phyloP scores from a whole-genome alignment of 768 basidiomycete species.

The Suillus hirtellus region DNA sequence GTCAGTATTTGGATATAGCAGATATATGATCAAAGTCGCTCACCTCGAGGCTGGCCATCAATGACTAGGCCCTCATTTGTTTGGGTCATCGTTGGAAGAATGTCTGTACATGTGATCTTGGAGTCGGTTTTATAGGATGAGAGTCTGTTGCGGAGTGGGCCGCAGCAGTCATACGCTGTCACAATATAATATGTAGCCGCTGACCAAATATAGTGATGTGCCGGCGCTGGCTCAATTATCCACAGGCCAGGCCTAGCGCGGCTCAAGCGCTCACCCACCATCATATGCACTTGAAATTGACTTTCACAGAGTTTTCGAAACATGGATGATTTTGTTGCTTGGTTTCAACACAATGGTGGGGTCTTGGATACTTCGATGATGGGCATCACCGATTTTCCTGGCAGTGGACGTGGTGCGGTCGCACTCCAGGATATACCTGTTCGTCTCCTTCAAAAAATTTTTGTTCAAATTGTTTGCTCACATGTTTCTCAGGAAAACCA shows the following conservation, averaged over 20 bases:
- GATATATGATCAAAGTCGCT: not conserved
- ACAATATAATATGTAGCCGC: not conserved
- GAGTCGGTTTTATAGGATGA: not conserved
- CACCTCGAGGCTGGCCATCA: constrained; percentile 2
- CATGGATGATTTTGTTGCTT: constrained; percentile 45
- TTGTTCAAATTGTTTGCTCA: not conserved
- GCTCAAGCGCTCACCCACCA: not conserved
- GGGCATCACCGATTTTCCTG: constrained; percentile 46
- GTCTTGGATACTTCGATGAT: constrained; percentile 46
- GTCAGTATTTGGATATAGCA: not conserved
- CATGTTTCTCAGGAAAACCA: constrained; percentile 57
- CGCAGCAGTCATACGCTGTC: constrained; percentile 2
- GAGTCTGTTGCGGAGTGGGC: not conserved
- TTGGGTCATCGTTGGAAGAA: not conserved
- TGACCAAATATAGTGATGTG: not conserved
- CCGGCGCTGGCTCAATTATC: not conserved
- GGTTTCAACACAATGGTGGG: constrained; percentile 59
- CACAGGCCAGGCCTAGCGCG: not conserved
- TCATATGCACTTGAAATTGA: not conserved
- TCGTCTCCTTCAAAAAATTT: constrained; percentile 16
- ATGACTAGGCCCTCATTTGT: not conserved
- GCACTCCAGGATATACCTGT: constrained; percentile 78
- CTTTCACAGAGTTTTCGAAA: not conserved
- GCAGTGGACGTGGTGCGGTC: constrained; percentile 71
- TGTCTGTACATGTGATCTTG: not conserved